Evolutionary conservation across 2,329 filamentous ascomycete genomes (phyloP).

Genomic region (Calonectria pseudoturangicola): DNA sequence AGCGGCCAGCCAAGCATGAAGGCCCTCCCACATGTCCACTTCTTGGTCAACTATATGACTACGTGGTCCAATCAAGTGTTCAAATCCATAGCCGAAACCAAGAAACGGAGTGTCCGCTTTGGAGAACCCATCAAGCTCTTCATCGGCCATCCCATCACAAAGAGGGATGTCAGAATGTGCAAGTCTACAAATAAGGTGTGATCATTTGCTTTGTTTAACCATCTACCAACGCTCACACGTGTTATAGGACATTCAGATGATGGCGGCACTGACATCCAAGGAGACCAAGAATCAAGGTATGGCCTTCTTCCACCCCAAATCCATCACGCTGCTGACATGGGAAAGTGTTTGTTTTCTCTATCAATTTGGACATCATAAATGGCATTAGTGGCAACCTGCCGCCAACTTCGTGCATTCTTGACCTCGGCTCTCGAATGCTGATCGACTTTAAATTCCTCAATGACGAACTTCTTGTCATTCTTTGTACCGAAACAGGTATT

Average conservation of each 20-base stretch:
- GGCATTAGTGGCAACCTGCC: conserved; percentile 72
- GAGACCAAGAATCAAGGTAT: conserved; percentile 61
- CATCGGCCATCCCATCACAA: conserved; percentile 66
- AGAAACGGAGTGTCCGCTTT: conserved; percentile 81
- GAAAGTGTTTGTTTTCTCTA: conserved; percentile 75
- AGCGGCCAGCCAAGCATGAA: conserved; percentile 67
- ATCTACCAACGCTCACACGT: conserved; percentile 39
- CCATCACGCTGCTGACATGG: conserved; percentile 23
- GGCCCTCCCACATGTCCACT: conserved; percentile 76
- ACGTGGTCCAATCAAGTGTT: conserved; percentile 78
- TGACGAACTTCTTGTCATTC: conserved; percentile 75
- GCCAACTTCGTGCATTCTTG: conserved; percentile 63
- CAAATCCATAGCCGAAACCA: conserved; percentile 79
- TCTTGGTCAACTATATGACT: conserved; percentile 76
- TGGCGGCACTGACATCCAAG: conserved; percentile 65
- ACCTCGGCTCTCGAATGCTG: conserved; percentile 66
- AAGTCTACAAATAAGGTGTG: conserved; percentile 59
- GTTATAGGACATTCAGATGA: conserved; percentile 60
- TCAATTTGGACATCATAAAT: conserved; percentile 71
- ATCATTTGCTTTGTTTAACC: not conserved
- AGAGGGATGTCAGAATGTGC: conserved; percentile 76
- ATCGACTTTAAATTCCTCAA: conserved; percentile 82
- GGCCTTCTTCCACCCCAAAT: not conserved
- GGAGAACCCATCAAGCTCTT: conserved; percentile 71
- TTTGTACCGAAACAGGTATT: conserved; percentile 68